These are phyloP conservation scores for Macrolepiota albuminosa DNA, from an alignment of 768 basidiomycete genomes.

Conservation along the genomic window DNA sequence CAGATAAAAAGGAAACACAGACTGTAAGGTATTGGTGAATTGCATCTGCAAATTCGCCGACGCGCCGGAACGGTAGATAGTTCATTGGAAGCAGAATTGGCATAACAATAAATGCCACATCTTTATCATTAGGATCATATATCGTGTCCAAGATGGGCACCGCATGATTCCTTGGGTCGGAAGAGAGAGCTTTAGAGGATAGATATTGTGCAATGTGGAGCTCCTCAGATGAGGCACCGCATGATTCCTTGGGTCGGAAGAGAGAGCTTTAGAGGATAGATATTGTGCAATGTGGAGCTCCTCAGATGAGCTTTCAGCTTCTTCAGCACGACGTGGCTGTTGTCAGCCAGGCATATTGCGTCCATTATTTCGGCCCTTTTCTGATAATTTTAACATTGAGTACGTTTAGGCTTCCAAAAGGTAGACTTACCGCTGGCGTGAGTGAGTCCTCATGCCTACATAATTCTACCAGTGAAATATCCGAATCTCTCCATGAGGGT, in stretches of 20 bases:
- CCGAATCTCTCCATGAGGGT: neutral
- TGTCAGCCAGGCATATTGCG: neutral
- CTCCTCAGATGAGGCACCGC: neutral
- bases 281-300: neutral
- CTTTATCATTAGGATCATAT: no score
- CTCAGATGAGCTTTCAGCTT: neutral
- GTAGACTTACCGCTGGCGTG: neutral
- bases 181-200: no score
- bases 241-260: no score
- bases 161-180: no score
- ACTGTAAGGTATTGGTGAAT: no score
- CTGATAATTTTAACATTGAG: neutral
- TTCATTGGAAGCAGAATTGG: no score
- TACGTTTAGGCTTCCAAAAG: neutral
- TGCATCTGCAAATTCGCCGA: no score
- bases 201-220: neutral
- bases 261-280: no score
- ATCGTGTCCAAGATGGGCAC: no score
- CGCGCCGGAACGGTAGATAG: no score
- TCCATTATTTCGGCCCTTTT: neutral
- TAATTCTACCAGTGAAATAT: neutral
- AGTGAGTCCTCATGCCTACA: neutral
- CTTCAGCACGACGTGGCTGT: conserved; percentile 4
- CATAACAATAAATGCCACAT: no score
- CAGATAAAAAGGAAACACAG: no score